Base-by-base conservation (phyloP, 202 grass and related monocot species). In the Eragrostis tef region DNA sequence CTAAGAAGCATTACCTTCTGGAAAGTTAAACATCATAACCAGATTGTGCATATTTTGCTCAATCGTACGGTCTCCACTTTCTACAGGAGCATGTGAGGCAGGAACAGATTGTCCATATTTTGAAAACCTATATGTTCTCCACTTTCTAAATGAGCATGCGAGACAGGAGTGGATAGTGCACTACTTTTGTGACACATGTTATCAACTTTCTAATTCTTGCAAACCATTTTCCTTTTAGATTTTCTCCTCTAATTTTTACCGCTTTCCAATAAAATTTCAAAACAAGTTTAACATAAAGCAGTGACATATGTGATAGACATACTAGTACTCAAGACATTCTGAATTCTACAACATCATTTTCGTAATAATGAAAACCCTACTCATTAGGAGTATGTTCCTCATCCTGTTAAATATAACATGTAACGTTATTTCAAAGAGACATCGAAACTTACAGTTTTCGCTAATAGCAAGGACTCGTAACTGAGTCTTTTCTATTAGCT, bases 401-500 rank as follows among this genome's bases (percentile, higher is more conserved):
- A 70, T 49, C 26, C 45, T 20, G 50, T 65, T 54, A 31, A 47
- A 81, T 64, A 19, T 74, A 71, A 41, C 49, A 68, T 56, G 34
- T 51, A 60, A 67, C 14, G 41, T 73, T 82, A 56, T n/a, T 69
- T 34, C 54, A 39, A 89, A 41, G 20, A 74, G 56, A 31, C 56
- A 70, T 65, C 9, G 59, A 52, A 77, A 94, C 92, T 88, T 88
- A 99, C 96, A 82, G 54, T 83, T 95, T 81, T 98, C 92, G 29
- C 68, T 90, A 70, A 71, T 93, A 72, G 87, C 80, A 90, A 94
- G 86, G 24, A 73, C 67, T 68, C 85, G 85, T 74, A 93, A 77
- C 85, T 99, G 89, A 63, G 91, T 93, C 85, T 90, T 93, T 76
- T 99, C 92, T 67, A 92, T 73, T 75, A 93, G 85, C 85, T 93